Evolutionary conservation across 108 stramenopile species (phyloP), one percentile per base, ranked within the genome.

Genomic region (Skeletonema grethae): DNA sequence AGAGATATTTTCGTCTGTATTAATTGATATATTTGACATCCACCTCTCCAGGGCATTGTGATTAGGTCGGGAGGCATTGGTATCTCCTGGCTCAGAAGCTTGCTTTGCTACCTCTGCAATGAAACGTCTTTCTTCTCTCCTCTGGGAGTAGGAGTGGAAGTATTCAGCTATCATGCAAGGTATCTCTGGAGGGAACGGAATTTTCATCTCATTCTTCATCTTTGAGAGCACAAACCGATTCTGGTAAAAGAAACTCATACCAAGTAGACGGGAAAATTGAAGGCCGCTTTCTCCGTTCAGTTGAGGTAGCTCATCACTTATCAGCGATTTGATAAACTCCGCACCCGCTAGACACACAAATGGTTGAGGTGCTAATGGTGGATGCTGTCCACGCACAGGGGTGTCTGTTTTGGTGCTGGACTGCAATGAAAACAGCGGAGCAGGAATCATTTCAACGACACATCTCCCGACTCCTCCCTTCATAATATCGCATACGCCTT

Each of bases 381-480:
- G 71, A 58, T 84, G 76, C 12, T 65, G 61, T 10, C 84, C 75
- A 41, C 79, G 55, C n/a, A 41, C 50, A 32, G 72, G 61, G 5
- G 24, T 58, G 30, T 41, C 36, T 7, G 10, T 29, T 34, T 31
- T 22, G 4, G 38, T 55, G 10, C 16, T 45, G n/a, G 36, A 57
- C 22, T 43, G 32, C 57, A 86, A 66, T 22, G 50, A 53, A 22
- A 53, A 53, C 7, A 53, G 50, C 30, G 91, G 88, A 48, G 71
- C 31, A 9, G 88, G 91, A 10, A 92, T 62, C 57, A 75, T 59
- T 58, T 90, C 87, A 16, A 90, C 88, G 1, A 87, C 53, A 61
- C 88, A 72, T 57, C 88, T 73, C 9, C 82, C 83, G 0, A 79
- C 83, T 29, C 85, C 85, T 22, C 86, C 87, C 29, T 75, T 67